These are phyloP conservation scores for Tritrichomonas musculus DNA, from an alignment of 208 protist species.

Conservation along the genomic window DNA sequence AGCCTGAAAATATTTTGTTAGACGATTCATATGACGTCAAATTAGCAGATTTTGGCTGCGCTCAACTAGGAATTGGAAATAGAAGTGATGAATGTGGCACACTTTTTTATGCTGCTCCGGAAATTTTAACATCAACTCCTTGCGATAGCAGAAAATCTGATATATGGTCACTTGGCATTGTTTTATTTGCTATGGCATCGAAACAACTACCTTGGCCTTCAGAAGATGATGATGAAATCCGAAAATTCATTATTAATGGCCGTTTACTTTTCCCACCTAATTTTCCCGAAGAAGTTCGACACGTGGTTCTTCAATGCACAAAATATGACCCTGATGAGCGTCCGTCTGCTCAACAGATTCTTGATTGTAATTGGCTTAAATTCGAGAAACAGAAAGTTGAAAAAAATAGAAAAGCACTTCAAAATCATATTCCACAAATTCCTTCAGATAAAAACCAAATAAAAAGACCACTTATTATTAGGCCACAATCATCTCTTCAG, in stretches of 20 bases:
- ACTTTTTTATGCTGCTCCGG: too few species aligned
- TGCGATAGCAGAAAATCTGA: not conserved
- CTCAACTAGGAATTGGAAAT: not conserved
- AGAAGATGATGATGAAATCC: not conserved
- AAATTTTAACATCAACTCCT: too few species aligned
- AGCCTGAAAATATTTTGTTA: not conserved
- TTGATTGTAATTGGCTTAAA: not conserved
- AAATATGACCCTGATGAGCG: not conserved
- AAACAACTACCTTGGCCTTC: not conserved
- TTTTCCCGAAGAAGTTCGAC: too few species aligned
- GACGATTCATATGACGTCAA: not conserved
- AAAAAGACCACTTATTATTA: too few species aligned
- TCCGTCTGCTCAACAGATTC: not conserved
- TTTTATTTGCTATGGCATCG: not conserved
- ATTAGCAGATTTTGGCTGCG: not conserved
- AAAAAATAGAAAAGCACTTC: too few species aligned
- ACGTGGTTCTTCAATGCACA: too few species aligned
- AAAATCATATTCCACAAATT: too few species aligned
- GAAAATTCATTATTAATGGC: not conserved
- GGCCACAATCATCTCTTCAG: too few species aligned
- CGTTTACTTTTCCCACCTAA: too few species aligned
- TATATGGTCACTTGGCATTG: not conserved
- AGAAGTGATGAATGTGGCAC: too few species aligned
- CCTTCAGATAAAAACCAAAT: too few species aligned
- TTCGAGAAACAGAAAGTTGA: too few species aligned